Evolutionary conservation across 2,329 filamentous ascomycete genomes (phyloP).

Genomic region (Aspergillus pseudoviridinutans): DNA sequence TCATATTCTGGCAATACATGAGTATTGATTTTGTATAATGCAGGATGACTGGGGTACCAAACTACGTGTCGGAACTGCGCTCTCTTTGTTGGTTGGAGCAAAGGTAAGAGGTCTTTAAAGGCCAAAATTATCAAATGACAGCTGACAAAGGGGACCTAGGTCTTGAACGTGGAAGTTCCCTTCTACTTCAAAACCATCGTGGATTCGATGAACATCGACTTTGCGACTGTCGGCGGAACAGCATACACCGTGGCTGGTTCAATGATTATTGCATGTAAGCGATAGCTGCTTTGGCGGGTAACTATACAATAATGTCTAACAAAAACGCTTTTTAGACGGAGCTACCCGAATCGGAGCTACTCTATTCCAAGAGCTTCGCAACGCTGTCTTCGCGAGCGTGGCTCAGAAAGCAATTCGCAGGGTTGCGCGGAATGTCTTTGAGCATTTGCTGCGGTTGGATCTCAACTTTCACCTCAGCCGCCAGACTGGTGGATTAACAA

Average conservation of each 20-base stretch:
- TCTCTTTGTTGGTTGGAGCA: constrained; percentile 77
- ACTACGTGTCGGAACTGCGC: constrained; percentile 77
- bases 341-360: constrained; percentile 83
- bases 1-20: background rate
- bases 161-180: constrained; percentile 94
- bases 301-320: constrained; percentile 8
- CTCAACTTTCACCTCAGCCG: constrained; percentile 90
- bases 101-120: constrained; percentile 55
- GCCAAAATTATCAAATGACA: background rate
- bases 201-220: constrained; percentile 95
- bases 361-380: constrained; percentile 86
- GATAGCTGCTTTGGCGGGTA: background rate
- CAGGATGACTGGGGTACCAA: constrained; percentile 74
- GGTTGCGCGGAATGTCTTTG: constrained; percentile 89
- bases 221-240: constrained; percentile 79
- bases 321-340: constrained; percentile 55
- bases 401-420: constrained; percentile 92
- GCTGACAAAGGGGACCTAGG: constrained; percentile 30
- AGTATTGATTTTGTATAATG: constrained; percentile 15
- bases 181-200: constrained; percentile 99
- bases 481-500: constrained; percentile 89
- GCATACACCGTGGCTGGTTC: constrained; percentile 84
- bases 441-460: constrained; percentile 82
- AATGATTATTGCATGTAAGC: constrained; percentile 82
- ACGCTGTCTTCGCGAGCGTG: constrained; percentile 94